Base-by-base conservation (phyloP, 257 asterid genomes). In the Solanum appendiculatum region DNA sequence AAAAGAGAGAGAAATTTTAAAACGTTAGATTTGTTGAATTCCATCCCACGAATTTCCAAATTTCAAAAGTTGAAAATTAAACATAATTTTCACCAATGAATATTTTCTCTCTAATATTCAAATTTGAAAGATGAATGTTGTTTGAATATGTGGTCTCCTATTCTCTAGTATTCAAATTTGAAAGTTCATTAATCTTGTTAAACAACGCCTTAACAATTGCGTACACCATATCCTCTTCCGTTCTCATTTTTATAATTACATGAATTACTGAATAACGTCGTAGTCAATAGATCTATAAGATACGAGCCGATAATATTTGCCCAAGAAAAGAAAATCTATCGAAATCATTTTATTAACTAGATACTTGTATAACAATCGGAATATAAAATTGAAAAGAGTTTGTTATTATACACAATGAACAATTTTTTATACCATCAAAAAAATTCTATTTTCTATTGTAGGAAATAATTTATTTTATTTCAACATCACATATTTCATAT, bases 171-270 rank as follows among this genome's bases (percentile, higher is more conserved):
- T 25, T 78, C 40, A 78, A 78, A 78, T 44, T 44, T 78, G 7
- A 40, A 74, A 74, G 54, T 11, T 23, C 4, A 74, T 74, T 74
- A 39, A 7, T 72, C 29, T 73, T 0, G 36, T 74, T 23, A 39
- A 40, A 23, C 21, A n/a, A 37, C 18, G 18, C 21, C 29, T 37
- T 23, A 56, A 56, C 2, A 56, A 7, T 1, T 8, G 1, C 2
- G 0, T 0, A 8, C 6, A 20, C 20, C 1, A 0, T 56, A 56
- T 20, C 0, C 1, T 21, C 1, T 3, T 54, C 0, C 0, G 2
- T 6, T 54, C 5, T 6, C 11, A 54, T 0, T 20, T 6, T 0
- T 54, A 20, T 54, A 18, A 1, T 20, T 48, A n/a, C n/a, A n/a
- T n/a, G n/a, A n/a, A n/a, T n/a, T n/a, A n/a, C n/a, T n/a, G n/a